Evolutionary conservation across 805 yeast genomes (phyloP).

Genomic region (Candida maesae): DNA sequence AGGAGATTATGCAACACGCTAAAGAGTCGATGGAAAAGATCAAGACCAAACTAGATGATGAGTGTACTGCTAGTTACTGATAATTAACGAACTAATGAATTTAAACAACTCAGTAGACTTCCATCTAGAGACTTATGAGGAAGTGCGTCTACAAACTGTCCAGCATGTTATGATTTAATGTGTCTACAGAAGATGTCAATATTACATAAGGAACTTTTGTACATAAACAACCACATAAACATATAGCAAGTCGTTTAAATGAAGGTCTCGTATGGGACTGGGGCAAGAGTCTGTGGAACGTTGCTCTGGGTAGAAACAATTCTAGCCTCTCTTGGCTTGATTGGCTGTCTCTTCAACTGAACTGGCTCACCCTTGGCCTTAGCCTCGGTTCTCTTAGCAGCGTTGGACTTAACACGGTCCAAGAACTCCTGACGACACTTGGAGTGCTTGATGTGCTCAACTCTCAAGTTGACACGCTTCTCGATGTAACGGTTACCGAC

Average conservation of each 20-base stretch:
- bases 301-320: conserved; percentile 76
- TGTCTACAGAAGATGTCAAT: background rate
- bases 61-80: conserved; percentile 5
- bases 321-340: conserved; percentile 92
- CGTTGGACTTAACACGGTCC: conserved; percentile 97
- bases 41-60: conserved; percentile 9
- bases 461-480: conserved; percentile 97
- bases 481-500: conserved; percentile 99
- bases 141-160: too few relatives aligned
- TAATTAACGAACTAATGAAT: background rate
- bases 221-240: conserved; percentile 24
- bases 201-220: conserved; percentile 18
- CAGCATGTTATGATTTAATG: too few relatives aligned
- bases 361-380: conserved; percentile 90
- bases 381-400: conserved; percentile 90
- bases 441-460: conserved; percentile 99
- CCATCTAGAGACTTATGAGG: too few relatives aligned
- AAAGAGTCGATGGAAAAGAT: conserved; percentile 6
- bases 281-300: conserved; percentile 96
- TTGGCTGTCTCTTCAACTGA: conserved; percentile 97
- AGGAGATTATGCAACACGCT: conserved; percentile 30
- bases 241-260: conserved; percentile 53
- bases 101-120: too few relatives aligned
- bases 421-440: conserved; percentile 99
- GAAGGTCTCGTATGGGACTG: conserved; percentile 99